Evolutionary conservation across 176 grass and related monocot genomes (phyloP), one percentile per base, ranked within the genome.

Genomic region (Musa acuminata): DNA sequence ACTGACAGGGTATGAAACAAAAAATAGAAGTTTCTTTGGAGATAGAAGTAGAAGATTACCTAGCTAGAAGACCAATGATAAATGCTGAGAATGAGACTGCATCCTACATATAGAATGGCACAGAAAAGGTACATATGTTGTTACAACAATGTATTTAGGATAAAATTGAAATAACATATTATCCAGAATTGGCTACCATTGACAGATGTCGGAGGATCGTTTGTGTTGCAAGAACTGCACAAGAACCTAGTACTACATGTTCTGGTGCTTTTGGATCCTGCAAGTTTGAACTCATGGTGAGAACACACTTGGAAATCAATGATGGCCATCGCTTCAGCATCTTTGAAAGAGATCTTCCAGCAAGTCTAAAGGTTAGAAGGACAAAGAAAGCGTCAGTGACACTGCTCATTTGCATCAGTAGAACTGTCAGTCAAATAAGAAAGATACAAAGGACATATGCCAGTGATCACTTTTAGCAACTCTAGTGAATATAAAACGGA

Each of bases 271-370:
- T 98, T 13, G 84, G 75, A 54, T 98, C 68, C 0, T 81, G 83
- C 51, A 98, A 87, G 65, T 91, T 88, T 69, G 74, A 72, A 59
- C 79, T 85, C 78, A 90, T 75, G 25, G 70, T 85, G 59, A 87
- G 80, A 80, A 93, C 86, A 82, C 90, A 93, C 21, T 78, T 85
- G 72, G 90, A 74, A 82, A 91, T 85, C 58, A 98, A 79, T 75
- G 83, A 87, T 60, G 94, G 88, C 90, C 94, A 98, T 51, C 84
- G 80, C 75, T 98, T 98, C 62, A 98, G 77, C 68, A 98, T 77
- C 81, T 87, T 87, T 78, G 85, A 88, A 52, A 98, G 72, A 23
- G 90, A 87, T 82, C 90, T 98, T 86, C 79, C 90, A 77, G 90
- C 88, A 93, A 90, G 86, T 74, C 94, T 98, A 70, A 27, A 72